Evolutionary conservation across 495 filamentous ascomycete genomes (phyloP), one percentile per base, ranked within the genome.

Genomic region (Podospora pseudopauciseta): DNA sequence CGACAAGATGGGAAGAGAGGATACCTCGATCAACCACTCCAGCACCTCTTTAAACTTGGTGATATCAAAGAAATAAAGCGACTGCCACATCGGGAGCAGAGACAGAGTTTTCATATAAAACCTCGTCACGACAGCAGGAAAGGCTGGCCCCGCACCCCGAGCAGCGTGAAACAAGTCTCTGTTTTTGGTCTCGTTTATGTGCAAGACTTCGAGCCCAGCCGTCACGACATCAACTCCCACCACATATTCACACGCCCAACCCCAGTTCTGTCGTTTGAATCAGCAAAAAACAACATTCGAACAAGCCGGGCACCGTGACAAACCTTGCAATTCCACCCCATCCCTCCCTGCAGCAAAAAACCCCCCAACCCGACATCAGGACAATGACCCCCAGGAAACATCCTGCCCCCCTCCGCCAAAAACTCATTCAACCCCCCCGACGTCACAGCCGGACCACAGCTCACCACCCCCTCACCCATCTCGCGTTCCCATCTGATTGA

Each of bases 311-410:
- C 23, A 23, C 23, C 23, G 65, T 13, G 61, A 60, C 18, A 60
- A 34, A 71, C 69, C 63, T 78, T 77, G 67, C 83, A 85, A 67
- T 84, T 85, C 84, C 85, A 87, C 4, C 84, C 84, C 82, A 85
- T 85, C 0, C 85, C 85, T 4, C 85, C 85, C 62, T 86, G 84
- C 6, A 86, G 70, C 32, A 86, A 70, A 65, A 86, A 87, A 0
- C 85, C 85, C 5, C 85, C 85, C 11, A 87, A 65, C 1, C 83
- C 85, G 26, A 87, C 85, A 71, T 86, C 84, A 5, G 85, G 85
- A 70, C 84, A 87, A 72, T 87, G 85, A 0, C 84, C 85, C 1
- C 80, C 84, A 3, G 76, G 77, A 72, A 86, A 87, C 75, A 85
- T 80, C 66, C 79, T 71, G 0, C 75, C 80, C 58, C 78, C 69